Evolutionary conservation across 2,329 filamentous ascomycete genomes (phyloP), one percentile per base, ranked within the genome.

Genomic region (Emergomyces orientalis): DNA sequence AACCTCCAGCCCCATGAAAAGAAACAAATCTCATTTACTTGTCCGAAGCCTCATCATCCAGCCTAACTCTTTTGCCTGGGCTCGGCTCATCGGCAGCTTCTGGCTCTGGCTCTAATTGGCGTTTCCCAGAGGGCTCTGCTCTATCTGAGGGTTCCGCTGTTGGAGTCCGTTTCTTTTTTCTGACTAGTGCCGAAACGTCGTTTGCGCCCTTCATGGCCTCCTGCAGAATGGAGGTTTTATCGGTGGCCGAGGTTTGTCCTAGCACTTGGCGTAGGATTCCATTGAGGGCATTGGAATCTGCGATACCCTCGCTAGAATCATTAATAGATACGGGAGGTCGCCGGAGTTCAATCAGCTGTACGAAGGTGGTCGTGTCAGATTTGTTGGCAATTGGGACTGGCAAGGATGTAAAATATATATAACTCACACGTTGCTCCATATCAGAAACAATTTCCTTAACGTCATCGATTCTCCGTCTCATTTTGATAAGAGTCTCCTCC

Each of bases 401-500:
- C 41, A 47, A 41, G 13, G 25, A 32, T 41, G 43, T 14, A 13
- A 65, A 62, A 56, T 43, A 51, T 57, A n/a, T 51, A 41, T 55
- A n/a, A 71, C 76, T 73, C 72, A 83, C 80, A 65, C 84, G 76
- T 68, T 83, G 80, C 68, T 85, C 78, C 79, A 88, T 86, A 60
- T 87, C 85, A 27, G 78, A 77, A 3, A 86, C 73, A 71, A 87
- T 85, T 52, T 85, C 81, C 67, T 82, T 82, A 27, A 86, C 83
- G 62, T 87, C 84, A 5, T 78, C 76, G 65, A 87, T 81, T 61
- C 75, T 76, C 39, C 75, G 76, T 66, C 78, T 81, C 32, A 72
- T 67, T 41, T 80, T 74, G 59, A 71, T 69, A 14, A 67, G 67
- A 59, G 73, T 74, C 60, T 75, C 73, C 64, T 78, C 78, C 63